These are phyloP conservation scores for Lolium rigidum DNA, from an alignment of 176 grass and related monocot genomes.

Conservation along the genomic window DNA sequence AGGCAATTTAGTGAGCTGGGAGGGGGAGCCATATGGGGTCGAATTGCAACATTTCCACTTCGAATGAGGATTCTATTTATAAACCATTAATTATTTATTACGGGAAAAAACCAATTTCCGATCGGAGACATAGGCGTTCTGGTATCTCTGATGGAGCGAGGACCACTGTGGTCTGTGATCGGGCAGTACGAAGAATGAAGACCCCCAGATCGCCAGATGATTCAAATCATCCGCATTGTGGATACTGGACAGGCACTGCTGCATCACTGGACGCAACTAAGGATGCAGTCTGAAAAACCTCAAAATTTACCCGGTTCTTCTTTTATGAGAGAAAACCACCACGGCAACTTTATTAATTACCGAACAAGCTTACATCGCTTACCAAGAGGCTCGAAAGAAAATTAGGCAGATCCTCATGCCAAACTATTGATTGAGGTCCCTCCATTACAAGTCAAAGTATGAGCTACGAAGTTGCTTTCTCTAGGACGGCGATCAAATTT, in stretches of 20 bases:
- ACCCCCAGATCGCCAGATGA: background rate
- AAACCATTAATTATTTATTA: no score
- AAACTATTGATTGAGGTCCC: no score
- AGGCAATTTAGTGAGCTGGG: background rate
- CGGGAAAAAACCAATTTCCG: no score
- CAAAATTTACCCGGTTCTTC: no score
- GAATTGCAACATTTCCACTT: background rate
- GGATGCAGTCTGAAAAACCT: background rate
- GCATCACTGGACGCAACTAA: background rate
- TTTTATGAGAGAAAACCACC: no score
- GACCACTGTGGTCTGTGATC: slow-evolving; percentile 23
- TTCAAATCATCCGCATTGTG: background rate
- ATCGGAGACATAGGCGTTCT: slow-evolving; percentile 32
- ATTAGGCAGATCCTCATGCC: no score
- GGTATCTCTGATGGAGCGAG: slow-evolving; percentile 5
- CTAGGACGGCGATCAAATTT: no score
- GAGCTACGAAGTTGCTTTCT: no score
- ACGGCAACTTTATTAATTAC: no score
- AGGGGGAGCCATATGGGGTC: background rate
- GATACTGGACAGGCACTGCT: background rate
- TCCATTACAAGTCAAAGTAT: no score
- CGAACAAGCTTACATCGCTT: no score
- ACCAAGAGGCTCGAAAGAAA: no score
- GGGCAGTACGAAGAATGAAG: background rate
- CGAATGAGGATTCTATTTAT: background rate